These are phyloP conservation scores for Melaleuca quinquenervia DNA, from an alignment of 345 rosid species.

Conservation along the genomic window DNA sequence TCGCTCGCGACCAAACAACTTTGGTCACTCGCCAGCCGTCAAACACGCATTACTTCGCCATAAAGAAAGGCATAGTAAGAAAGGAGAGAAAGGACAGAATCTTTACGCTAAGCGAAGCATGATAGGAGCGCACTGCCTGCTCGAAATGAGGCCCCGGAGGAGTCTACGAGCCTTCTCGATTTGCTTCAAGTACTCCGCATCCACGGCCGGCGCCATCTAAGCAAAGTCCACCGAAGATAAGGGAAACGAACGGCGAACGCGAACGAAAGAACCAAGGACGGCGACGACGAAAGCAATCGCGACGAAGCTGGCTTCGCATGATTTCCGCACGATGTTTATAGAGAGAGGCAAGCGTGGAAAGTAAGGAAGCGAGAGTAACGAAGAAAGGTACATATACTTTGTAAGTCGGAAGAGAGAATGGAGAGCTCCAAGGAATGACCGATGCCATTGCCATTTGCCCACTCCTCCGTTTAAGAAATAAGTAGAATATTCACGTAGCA, in stretches of 20 bases:
- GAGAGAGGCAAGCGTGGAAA: not conserved
- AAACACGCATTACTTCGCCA: not conserved
- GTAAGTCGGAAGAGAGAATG: not conserved
- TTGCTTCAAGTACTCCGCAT: conserved; percentile 53
- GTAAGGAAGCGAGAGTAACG: not conserved
- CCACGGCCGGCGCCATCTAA: conserved; percentile 26
- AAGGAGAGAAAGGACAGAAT: not conserved
- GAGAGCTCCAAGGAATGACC: not conserved
- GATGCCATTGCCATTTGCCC: not conserved
- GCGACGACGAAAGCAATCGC: not conserved
- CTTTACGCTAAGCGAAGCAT: conserved; percentile 90
- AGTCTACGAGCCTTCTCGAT: conserved; percentile 58
- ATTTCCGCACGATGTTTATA: not conserved
- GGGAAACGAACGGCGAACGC: not conserved
- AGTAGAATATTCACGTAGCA: not conserved
- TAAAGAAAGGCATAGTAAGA: not conserved
- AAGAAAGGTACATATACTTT: not conserved
- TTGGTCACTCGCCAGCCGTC: not conserved
- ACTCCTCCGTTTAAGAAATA: not conserved
- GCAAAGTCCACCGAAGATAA: not conserved
- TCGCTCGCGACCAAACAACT: not conserved
- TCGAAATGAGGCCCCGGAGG: conserved; percentile 69
- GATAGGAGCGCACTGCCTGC: conserved; percentile 61
- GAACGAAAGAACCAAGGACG: not conserved
- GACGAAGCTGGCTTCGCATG: not conserved